Conservation (phyloP, 2,329 filamentous ascomycete genomes). For the Blastomyces percursus region DNA sequence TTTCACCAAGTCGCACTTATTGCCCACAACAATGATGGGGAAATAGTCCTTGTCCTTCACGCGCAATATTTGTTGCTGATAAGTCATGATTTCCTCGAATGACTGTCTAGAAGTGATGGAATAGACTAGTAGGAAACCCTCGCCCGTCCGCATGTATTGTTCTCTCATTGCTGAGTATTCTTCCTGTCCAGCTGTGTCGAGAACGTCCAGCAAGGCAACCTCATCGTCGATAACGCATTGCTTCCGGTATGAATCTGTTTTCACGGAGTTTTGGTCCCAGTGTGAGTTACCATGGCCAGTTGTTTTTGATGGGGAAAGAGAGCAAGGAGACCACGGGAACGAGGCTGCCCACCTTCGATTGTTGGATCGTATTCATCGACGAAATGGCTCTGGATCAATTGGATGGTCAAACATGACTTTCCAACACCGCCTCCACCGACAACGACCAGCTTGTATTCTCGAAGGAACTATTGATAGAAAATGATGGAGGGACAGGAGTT, state of each 20-base stretch:
- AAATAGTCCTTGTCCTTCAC: slow-evolving; percentile 99
- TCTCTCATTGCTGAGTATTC: slow-evolving; percentile 99
- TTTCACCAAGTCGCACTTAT: slow-evolving; percentile 96
- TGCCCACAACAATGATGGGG: slow-evolving; percentile 96
- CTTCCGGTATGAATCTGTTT: slow-evolving; percentile 94
- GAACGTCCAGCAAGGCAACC: slow-evolving; percentile 90
- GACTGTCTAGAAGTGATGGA: slow-evolving; percentile 95
- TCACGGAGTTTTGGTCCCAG: slow-evolving; percentile 11
- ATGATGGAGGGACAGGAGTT: slow-evolving; percentile 10
- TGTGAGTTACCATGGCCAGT: slow-evolving; percentile 3
- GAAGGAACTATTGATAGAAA: slow-evolving; percentile 51
- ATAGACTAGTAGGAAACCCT: slow-evolving; percentile 95
- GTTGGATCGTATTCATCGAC: slow-evolving; percentile 99
- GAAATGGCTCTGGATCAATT: slow-evolving; percentile 92
- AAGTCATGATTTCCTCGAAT: slow-evolving; percentile 97
- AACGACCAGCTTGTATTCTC: slow-evolving; percentile 93
- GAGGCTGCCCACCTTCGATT: slow-evolving; percentile 62
- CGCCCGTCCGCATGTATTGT: slow-evolving; percentile 98
- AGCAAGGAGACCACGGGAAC: slow-evolving; percentile 25
- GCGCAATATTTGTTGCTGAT: slow-evolving; percentile 95
- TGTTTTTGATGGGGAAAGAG: slow-evolving; percentile 24
- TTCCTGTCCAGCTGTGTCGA: slow-evolving; percentile 96
- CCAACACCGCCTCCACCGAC: slow-evolving; percentile 97
- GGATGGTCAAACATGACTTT: slow-evolving; percentile 98
- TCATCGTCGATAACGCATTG: slow-evolving; percentile 99